phyloP scores from a whole-genome alignment of 192 early-diverging fungal species.

The Geranomyces variabilis region DNA sequence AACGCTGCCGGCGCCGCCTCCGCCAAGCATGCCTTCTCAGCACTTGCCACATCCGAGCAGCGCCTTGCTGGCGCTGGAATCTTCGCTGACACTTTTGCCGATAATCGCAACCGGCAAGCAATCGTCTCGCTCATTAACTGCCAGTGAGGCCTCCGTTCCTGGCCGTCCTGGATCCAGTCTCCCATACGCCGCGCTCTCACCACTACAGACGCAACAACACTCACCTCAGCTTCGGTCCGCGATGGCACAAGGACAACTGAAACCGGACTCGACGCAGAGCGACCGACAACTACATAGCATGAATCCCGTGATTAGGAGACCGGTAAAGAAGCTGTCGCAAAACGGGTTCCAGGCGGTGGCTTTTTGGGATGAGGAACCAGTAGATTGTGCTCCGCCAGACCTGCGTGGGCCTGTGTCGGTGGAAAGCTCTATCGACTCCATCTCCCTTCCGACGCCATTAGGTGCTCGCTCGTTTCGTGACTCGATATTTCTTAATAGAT shows the following conservation, averaged over 20 bases:
- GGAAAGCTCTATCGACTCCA: neutral
- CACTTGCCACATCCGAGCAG: neutral
- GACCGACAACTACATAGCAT: neutral
- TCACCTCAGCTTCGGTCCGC: neutral
- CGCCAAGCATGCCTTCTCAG: neutral
- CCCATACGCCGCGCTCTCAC: neutral
- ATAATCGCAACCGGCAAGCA: slow-evolving; percentile 5
- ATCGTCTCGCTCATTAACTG: neutral
- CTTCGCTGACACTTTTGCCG: neutral
- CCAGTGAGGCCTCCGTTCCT: neutral
- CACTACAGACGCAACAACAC: neutral
- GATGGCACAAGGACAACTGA: neutral
- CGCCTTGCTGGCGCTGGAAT: neutral
- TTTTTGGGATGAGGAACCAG: slow-evolving; percentile 1
- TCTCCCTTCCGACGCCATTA: neutral
- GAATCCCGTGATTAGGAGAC: neutral
- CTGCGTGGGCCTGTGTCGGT: neutral
- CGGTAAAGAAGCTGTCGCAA: neutral
- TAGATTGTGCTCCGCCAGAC: neutral
- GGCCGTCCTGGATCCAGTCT: neutral
- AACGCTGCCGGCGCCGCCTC: neutral
- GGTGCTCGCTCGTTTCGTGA: slow-evolving; percentile 5
- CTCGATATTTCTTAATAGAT: slow-evolving; percentile 4
- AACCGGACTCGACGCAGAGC: too few relatives aligned
- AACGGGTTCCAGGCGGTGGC: slow-evolving; percentile 6